phyloP scores from a whole-genome alignment of 306 rosid genomes.

The Luffa aegyptiaca region DNA sequence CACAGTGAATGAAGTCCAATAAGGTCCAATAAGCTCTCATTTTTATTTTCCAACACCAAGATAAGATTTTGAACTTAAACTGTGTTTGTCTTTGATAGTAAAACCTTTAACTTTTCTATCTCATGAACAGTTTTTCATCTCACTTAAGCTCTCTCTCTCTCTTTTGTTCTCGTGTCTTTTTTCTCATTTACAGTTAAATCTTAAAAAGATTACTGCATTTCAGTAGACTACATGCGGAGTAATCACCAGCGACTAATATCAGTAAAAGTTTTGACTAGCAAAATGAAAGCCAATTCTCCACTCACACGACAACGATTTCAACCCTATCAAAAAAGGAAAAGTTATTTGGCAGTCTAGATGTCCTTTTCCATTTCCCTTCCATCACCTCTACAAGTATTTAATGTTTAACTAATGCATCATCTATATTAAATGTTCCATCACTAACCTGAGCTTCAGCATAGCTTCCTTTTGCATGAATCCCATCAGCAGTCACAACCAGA shows the following conservation, averaged over 20 bases:
- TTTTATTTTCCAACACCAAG: neutral
- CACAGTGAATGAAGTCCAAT: neutral
- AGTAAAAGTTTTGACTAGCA: neutral
- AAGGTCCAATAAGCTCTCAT: neutral
- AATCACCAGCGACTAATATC: neutral
- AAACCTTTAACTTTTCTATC: neutral
- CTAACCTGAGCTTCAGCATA: slow-evolving; percentile 92
- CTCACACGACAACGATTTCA: neutral
- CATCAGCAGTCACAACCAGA: slow-evolving; percentile 48
- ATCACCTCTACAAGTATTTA: neutral
- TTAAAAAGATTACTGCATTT: neutral
- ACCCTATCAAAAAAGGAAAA: neutral
- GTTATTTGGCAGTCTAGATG: neutral
- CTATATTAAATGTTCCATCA: neutral
- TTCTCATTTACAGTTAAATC: neutral
- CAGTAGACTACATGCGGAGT: neutral
- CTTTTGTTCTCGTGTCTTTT: no score
- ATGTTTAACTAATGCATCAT: neutral
- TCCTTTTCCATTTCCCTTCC: neutral
- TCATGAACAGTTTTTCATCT: neutral
- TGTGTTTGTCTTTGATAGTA: neutral
- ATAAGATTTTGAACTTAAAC: neutral
- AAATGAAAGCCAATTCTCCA: neutral
- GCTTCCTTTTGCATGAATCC: slow-evolving; percentile 65
- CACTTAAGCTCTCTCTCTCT: neutral